Evolutionary conservation across 225 moss, liverwort and hornwort species (phyloP).

Genomic region (Sphagnum tenellum): DNA sequence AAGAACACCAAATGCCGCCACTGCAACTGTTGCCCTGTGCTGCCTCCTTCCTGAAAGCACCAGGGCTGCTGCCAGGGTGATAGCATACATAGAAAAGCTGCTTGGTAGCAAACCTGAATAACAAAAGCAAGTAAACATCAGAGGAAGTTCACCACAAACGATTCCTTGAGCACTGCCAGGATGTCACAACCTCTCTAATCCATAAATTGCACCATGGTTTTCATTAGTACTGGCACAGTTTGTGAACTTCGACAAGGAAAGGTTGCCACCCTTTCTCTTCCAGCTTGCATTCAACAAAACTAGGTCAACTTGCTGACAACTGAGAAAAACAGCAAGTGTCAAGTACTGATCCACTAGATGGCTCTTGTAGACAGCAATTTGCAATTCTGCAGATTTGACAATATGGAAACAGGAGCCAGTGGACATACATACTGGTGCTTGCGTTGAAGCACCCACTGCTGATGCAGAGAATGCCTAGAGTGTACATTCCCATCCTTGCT

Average conservation of each 20-base stretch:
- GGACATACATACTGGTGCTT: conserved; percentile 91
- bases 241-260: too few species aligned
- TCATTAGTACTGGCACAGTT: too few species aligned
- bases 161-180: too few species aligned
- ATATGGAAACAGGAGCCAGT: conserved; percentile 16
- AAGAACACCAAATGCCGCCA: conserved; percentile 84
- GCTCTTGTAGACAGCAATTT: too few species aligned
- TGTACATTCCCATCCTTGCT: conserved; percentile 71
- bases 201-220: too few species aligned
- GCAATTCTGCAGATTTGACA: too few species aligned
- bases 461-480: conserved; percentile 81
- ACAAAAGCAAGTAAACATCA: neutral
- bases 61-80: conserved; percentile 75
- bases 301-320: too few species aligned
- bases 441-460: conserved; percentile 85
- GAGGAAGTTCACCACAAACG: neutral
- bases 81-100: conserved; percentile 94
- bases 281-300: too few species aligned
- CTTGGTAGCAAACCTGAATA: conserved; percentile 81
- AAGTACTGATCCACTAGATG: too few species aligned
- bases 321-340: too few species aligned
- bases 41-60: conserved; percentile 43
- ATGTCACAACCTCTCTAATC: too few species aligned
- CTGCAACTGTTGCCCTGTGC: conserved; percentile 45
- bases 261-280: too few species aligned